These are phyloP conservation scores for Claviceps pusilla DNA, from an alignment of 2,329 filamentous ascomycete species.

Conservation along the genomic window DNA sequence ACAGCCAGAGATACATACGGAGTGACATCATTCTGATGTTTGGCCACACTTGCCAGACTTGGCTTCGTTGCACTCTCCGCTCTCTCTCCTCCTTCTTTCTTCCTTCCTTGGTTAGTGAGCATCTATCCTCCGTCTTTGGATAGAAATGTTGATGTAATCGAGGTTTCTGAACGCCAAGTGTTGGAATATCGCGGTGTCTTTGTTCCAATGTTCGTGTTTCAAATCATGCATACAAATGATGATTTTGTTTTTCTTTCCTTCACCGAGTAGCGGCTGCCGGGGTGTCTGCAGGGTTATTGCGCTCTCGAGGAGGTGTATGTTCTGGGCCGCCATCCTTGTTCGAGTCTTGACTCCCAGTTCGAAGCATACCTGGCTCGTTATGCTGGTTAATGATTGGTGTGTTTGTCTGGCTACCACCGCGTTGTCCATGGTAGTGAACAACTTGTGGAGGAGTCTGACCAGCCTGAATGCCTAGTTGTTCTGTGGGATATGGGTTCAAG, in stretches of 20 bases:
- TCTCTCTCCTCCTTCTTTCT: background rate
- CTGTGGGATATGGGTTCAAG: constrained; percentile 51
- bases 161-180: background rate
- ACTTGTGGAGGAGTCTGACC: constrained; percentile 51
- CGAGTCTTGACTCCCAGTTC: constrained; percentile 35
- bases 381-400: constrained; percentile 43
- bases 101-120: background rate
- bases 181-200: background rate
- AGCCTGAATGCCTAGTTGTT: constrained; percentile 45
- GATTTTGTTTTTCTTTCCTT: too few relatives aligned
- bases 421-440: constrained; percentile 51
- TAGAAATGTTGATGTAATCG: background rate
- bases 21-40: background rate
- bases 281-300: constrained; percentile 9
- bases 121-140: background rate
- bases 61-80: background rate
- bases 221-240: background rate
- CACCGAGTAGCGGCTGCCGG: constrained; percentile 5
- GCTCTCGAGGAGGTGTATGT: constrained; percentile 23
- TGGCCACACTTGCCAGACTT: background rate
- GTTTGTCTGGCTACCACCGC: constrained; percentile 52
- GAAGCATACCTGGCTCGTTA: constrained; percentile 30
- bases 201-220: background rate
- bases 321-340: constrained; percentile 24
- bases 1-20: background rate